Percentiles rank a stretch among this genome's conserved stretches.
Evolutionary conservation across 345 rosid genomes (phyloP).

Genomic region (Aquilaria yunnanensis): DNA sequence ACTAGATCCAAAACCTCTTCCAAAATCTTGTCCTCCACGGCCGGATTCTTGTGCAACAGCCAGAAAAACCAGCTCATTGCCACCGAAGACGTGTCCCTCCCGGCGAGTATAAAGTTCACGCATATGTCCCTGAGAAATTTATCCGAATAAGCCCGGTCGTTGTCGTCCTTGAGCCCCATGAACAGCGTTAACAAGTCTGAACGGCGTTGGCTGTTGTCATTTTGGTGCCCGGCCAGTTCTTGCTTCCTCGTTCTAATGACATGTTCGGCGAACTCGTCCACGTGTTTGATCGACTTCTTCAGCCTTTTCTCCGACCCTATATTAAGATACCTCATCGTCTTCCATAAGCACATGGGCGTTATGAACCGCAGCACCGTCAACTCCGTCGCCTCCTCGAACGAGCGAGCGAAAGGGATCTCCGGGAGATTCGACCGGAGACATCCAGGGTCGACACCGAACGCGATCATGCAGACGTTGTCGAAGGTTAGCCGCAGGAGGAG

Average conservation of each 20-base stretch:
- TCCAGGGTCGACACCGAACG: constrained; percentile 85
- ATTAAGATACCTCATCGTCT: constrained; percentile 48
- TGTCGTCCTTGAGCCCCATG: constrained; percentile 43
- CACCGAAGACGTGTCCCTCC: constrained; percentile 90
- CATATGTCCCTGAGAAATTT: constrained; percentile 80
- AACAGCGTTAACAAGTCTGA: constrained; percentile 70
- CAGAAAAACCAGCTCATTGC: constrained; percentile 91
- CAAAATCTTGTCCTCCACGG: constrained; percentile 49
- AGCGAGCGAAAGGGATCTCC: constrained; percentile 58
- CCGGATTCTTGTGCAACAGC: constrained; percentile 55
- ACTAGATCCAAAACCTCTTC: constrained; percentile 43
- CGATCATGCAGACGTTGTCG: constrained; percentile 17
- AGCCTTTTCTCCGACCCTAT: constrained; percentile 66
- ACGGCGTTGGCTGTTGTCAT: constrained; percentile 25
- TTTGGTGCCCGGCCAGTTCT: constrained; percentile 31
- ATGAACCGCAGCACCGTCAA: constrained; percentile 59
- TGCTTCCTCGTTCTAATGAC: constrained; percentile 69
- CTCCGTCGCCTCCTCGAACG: constrained; percentile 83
- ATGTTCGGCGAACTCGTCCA: constrained; percentile 59
- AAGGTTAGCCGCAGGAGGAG: constrained; percentile 65
- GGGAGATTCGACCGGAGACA: constrained; percentile 55
- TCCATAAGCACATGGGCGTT: constrained; percentile 70
- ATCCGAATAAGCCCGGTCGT: constrained; percentile 47
- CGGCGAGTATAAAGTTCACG: constrained; percentile 84
- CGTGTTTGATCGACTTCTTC: constrained; percentile 48